These are phyloP conservation scores for Thermoascus crustaceus DNA, from an alignment of 2,329 filamentous ascomycete genomes.

Conservation along the genomic window DNA sequence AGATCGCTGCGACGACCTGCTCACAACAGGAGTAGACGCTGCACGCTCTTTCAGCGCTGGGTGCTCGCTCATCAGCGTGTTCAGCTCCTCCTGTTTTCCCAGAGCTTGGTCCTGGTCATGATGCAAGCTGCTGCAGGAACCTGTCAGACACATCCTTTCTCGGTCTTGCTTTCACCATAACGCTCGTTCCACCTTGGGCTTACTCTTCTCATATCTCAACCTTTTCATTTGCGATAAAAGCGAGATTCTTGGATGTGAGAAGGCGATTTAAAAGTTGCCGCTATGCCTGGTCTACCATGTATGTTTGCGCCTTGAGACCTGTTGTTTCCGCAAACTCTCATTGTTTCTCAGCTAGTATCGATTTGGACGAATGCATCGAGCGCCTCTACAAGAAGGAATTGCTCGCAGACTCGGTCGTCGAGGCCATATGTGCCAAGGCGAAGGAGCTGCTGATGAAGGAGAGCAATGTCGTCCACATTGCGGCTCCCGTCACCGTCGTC, in stretches of 20 bases:
- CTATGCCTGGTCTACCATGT: slow-evolving; percentile 41
- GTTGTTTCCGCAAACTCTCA: slow-evolving; percentile 4
- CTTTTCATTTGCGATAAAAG: too few species aligned
- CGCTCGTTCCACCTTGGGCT: slow-evolving; percentile 5
- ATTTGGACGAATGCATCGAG: slow-evolving; percentile 96
- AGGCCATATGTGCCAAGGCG: slow-evolving; percentile 98
- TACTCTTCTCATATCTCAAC: too few species aligned
- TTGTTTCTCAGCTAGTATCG: slow-evolving; percentile 68
- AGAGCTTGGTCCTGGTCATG: slow-evolving; percentile 12
- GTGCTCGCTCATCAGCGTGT: background rate
- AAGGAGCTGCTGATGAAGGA: slow-evolving; percentile 99
- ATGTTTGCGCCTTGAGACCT: slow-evolving; percentile 12
- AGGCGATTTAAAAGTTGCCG: slow-evolving; percentile 9
- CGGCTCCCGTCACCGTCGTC: slow-evolving; percentile 90
- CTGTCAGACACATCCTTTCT: slow-evolving; percentile 14
- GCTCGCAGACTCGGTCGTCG: slow-evolving; percentile 92
- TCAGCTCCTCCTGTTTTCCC: background rate
- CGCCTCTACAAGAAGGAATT: slow-evolving; percentile 95
- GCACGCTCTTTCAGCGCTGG: background rate
- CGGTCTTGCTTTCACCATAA: slow-evolving; percentile 8
- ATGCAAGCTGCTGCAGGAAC: slow-evolving; percentile 21
- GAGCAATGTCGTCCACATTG: slow-evolving; percentile 98
- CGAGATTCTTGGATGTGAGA: too few species aligned
- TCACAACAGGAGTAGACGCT: background rate
- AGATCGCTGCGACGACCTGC: slow-evolving; percentile 1